Base-by-base conservation (phyloP, 108 stramenopile genomes). In the Cylindrotheca fusiformis region DNA sequence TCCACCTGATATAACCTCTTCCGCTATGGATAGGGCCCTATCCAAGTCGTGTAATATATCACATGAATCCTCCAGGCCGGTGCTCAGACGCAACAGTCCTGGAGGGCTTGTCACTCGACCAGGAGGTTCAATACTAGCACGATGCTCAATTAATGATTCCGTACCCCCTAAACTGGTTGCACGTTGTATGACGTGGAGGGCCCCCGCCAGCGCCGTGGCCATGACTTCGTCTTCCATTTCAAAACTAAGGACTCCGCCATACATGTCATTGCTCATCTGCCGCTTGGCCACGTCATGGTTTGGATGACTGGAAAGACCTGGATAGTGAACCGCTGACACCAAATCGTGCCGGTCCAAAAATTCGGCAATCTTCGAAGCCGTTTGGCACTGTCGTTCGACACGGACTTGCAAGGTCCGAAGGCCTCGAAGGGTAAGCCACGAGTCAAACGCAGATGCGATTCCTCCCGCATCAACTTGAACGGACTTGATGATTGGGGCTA, bases 141-240 rank as follows among this genome's bases (percentile, higher is more conserved):
- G 72, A 60, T 94, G 92, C 69, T 97, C 96, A 31, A 96, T 86
- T 24, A 98, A 68, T 1, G 95, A 91, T 76, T 98, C 97, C 6
- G 96, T 95, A 28, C 95, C 97, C n/a, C 97, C 97, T 24, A 98
- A 71, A 68, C 90, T 93, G 20, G 96, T 97, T 22, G 96, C 97
- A 30, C 95, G 78, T 14, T 62, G 65, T 21, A 95, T 79, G 2
- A 86, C 66, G 52, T 71, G 62, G 29, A 95, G 66, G 2, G 89
- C 81, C 4, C 72, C 91, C 1, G 93, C 85, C 47, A 97, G 87
- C 12, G 86, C 85, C 65, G 79, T 88, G 6, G 96, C 96, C 51
- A 50, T 63, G 5, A 61, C 61, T 60, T 86, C 88, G 33, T 57
- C 64, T 20, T 70, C 65, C 24, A 97, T 60, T 70, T 96, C 94